Conservation (phyloP, 2,329 filamentous ascomycete genomes). For the Claviceps monticola region DNA sequence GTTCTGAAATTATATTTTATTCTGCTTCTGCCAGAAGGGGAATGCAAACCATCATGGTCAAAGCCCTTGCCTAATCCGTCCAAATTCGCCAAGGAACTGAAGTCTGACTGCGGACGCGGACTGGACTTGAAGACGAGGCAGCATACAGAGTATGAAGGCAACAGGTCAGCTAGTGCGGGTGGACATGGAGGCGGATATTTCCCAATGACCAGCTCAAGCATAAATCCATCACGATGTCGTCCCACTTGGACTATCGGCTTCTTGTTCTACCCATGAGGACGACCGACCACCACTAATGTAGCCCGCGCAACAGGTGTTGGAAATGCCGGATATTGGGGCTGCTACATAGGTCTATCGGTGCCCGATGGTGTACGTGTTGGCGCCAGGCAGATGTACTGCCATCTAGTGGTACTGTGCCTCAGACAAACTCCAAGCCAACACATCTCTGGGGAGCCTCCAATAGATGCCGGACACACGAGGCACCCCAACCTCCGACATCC, state of each 20-base stretch:
- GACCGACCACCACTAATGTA: not conserved
- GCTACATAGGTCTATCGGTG: not conserved
- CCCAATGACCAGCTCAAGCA: not conserved
- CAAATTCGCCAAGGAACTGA: not conserved
- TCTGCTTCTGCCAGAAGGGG: not conserved
- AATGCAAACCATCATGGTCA: not conserved
- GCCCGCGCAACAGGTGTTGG: not conserved
- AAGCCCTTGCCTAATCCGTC: not conserved
- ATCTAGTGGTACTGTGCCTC: not conserved
- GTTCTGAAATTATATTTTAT: not conserved
- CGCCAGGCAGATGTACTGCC: not conserved
- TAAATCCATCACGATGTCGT: not conserved
- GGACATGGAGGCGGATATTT: not conserved
- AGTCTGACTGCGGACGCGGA: no score
- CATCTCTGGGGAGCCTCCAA: not conserved
- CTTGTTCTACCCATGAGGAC: not conserved
- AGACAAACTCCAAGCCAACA: slow-evolving; percentile 1
- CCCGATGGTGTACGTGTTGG: slow-evolving; percentile 3
- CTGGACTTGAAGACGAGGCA: not conserved
- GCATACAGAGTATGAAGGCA: not conserved
- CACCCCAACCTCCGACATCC: not conserved
- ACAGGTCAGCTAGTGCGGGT: not conserved
- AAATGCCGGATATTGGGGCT: not conserved
- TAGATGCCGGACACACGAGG: not conserved
- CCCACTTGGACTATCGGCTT: not conserved